Evolutionary conservation across 1,284 basidiomycete genomes (phyloP), one percentile per base, ranked within the genome.

Genomic region (Ustanciosporium gigantosporum): DNA sequence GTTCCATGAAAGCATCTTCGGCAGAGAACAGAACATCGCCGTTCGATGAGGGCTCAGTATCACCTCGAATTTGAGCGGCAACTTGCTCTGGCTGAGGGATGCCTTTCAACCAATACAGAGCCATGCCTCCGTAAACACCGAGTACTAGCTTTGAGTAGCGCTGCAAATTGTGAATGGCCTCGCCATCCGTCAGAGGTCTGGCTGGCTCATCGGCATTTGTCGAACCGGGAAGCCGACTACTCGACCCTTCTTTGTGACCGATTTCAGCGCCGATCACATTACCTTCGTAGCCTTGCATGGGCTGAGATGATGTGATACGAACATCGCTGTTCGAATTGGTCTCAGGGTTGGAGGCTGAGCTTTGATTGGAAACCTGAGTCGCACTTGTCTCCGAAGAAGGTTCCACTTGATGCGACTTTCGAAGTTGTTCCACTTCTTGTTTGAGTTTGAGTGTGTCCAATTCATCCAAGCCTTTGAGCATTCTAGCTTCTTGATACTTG

Each of bases 241-340:
- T 45, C 11, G 44, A 40, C 5, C 41, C 47, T 9, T 47, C 38
- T 32, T 38, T 40, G 29, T 51, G 56, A 3, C 70, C 70, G 25
- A 73, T 71, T 40, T 70, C 69, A 23, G 70, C 70, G 9, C 61
- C 68, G 25, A 73, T 71, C 31, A 73, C 47, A 24, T 66, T 70
- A 14, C 70, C 70, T 15, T 52, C 53, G 0, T 56, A 50, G 11
- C 55, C 57, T 13, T 50, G 42, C 15, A 71, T 35, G 2, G 45
- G 23, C 16, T 55, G 39, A 23, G 68, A 68, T 8, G 65, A 62
- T 6, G 66, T 68, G 52, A 73, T 73, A 5, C 69, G 49, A 1
- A 70, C 66, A 27, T 60, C 43, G 13, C 40, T 17, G 23, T 25
- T 37, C 15, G 32, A 22, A n/a, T n/a, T 16, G 32, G 11, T 19